These are phyloP conservation scores for Fraxinus nigra DNA, from an alignment of 305 asterid species.

Conservation along the genomic window DNA sequence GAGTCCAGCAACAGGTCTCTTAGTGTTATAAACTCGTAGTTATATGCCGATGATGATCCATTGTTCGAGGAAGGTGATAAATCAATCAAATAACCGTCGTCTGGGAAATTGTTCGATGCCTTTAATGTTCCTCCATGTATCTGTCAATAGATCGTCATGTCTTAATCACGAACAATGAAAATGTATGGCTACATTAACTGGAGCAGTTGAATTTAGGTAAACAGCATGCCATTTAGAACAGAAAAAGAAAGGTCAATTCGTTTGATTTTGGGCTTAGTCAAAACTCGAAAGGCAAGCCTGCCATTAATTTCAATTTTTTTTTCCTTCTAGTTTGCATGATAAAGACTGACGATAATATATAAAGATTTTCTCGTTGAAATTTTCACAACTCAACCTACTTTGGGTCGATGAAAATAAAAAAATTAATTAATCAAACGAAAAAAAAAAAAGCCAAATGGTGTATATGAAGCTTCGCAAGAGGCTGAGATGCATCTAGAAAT, in stretches of 20 bases:
- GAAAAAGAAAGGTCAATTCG: neutral
- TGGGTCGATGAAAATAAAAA: neutral
- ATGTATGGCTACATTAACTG: neutral
- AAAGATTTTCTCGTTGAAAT: neutral
- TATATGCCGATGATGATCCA: slow-evolving; percentile 27
- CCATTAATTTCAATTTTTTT: neutral
- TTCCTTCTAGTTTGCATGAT: neutral
- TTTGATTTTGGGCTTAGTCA: neutral
- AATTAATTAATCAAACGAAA: neutral
- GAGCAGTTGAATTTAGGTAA: neutral
- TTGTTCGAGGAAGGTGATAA: slow-evolving; percentile 45
- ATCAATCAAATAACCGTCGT: slow-evolving; percentile 58
- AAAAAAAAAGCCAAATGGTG: neutral
- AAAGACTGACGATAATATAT: neutral
- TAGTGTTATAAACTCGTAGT: slow-evolving; percentile 66
- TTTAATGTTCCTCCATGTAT: slow-evolving; percentile 81
- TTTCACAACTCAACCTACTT: neutral
- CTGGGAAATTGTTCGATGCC: slow-evolving; percentile 67
- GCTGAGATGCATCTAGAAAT: neutral
- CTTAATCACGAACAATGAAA: neutral
- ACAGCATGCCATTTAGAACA: neutral
- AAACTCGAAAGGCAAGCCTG: neutral
- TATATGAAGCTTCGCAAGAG: neutral
- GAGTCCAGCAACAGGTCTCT: slow-evolving; percentile 69
- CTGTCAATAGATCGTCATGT: slow-evolving; percentile 30